These are phyloP conservation scores for Serendipita sp. DNA, from an alignment of 768 basidiomycete genomes.

Conservation along the genomic window DNA sequence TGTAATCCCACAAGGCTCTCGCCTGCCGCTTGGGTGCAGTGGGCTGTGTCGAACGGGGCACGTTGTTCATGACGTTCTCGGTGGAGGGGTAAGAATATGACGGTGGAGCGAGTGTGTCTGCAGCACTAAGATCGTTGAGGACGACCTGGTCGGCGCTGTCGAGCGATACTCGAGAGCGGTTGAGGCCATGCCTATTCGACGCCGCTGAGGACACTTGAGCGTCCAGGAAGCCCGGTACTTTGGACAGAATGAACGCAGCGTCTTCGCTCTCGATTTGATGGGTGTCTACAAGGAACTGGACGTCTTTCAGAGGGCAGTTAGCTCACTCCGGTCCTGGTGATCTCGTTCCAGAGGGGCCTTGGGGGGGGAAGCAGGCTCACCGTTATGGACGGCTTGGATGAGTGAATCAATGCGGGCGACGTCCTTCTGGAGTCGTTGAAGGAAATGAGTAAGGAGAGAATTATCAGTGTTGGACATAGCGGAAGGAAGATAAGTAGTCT, in stretches of 20 bases:
- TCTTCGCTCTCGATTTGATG: background rate
- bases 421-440: background rate
- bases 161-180: background rate
- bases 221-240: background rate
- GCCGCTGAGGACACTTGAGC: background rate
- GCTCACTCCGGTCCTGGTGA: background rate
- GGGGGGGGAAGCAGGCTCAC: background rate
- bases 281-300: background rate
- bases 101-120: constrained; percentile 2
- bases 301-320: background rate
- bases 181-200: background rate
- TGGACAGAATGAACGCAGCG: constrained; percentile 2
- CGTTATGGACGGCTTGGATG: constrained; percentile 1
- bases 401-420: constrained; percentile 3
- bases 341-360: background rate
- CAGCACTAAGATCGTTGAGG: background rate
- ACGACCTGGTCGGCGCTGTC: background rate
- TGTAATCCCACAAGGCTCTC: constrained; percentile 2
- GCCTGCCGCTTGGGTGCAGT: background rate
- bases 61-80: constrained; percentile 6
- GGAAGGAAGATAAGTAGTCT: background rate
- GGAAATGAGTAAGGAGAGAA: background rate
- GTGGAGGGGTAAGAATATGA: constrained; percentile 1
- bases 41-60: background rate
- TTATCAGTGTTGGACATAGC: background rate